A percentile compares a stretch with the other conserved stretches of the same genome.
phyloP scores from a whole-genome alignment of 2,329 filamentous ascomycete genomes.

The Lachnellula hyalina region DNA sequence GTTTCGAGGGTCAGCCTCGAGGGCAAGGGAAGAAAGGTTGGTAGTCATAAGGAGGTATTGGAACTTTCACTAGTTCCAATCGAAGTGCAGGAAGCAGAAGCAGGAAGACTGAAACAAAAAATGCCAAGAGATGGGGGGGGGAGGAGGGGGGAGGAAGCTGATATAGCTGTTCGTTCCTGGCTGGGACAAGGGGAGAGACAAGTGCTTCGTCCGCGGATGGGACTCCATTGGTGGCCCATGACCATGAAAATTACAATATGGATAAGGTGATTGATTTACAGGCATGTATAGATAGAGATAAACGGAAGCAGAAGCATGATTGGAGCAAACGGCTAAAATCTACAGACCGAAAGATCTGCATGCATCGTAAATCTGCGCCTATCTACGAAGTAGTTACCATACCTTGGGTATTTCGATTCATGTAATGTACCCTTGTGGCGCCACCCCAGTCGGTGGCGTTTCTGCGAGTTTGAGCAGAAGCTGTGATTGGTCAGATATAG shows the following conservation, averaged over 20 bases:
- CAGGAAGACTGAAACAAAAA: background rate
- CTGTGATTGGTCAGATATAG: background rate
- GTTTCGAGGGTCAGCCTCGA: slow-evolving; percentile 23
- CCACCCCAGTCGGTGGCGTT: background rate
- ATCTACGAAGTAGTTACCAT: background rate
- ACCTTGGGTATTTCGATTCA: background rate
- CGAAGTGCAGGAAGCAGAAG: too few species aligned
- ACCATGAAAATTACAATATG: too few species aligned
- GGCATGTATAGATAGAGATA: background rate
- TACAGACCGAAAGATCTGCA: background rate
- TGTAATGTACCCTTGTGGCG: background rate
- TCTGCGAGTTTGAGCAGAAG: background rate
- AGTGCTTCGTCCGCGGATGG: background rate
- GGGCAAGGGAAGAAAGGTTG: slow-evolving; percentile 16
- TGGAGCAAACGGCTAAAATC: background rate
- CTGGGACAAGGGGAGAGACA: background rate
- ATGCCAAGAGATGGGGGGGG: slow-evolving; percentile 1
- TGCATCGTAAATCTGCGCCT: background rate
- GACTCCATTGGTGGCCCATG: background rate
- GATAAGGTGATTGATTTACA: too few species aligned
- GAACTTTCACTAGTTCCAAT: background rate
- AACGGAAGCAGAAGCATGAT: background rate
- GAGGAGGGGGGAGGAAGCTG: slow-evolving; percentile 1
- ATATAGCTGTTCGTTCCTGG: background rate
- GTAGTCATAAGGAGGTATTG: slow-evolving; percentile 12